These are phyloP conservation scores for Calonectria henricotiae DNA, from an alignment of 2,329 filamentous ascomycete genomes.

Conservation along the genomic window DNA sequence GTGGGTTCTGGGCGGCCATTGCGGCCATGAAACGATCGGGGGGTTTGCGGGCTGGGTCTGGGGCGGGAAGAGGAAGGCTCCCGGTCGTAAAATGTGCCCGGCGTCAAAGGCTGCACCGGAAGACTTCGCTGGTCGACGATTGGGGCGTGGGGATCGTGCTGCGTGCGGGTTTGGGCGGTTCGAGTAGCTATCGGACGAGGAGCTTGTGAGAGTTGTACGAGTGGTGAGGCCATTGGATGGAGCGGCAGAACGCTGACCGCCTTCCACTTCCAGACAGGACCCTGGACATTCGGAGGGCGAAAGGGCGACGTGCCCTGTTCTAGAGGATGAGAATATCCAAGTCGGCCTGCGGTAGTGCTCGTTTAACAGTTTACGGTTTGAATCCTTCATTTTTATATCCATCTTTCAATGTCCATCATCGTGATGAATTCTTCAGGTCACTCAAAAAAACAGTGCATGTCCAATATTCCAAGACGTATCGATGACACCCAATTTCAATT, in stretches of 20 bases:
- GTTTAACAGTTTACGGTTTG: neutral
- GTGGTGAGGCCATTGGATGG: constrained; percentile 46
- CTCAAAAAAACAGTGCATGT: neutral
- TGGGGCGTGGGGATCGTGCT: constrained; percentile 25
- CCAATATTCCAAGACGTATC: neutral
- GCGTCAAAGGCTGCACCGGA: neutral
- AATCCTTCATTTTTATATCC: neutral
- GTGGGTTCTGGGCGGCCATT: constrained; percentile 57
- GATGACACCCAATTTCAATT: neutral
- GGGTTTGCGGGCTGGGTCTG: constrained; percentile 28
- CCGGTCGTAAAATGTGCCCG: neutral
- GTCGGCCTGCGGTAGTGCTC: too few species aligned
- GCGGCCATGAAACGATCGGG: constrained; percentile 50
- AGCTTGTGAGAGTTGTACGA: constrained; percentile 47
- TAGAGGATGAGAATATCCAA: neutral
- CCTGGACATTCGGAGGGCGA: constrained; percentile 2
- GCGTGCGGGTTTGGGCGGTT: constrained; percentile 33
- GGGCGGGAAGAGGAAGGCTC: neutral
- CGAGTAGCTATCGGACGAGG: constrained; percentile 45
- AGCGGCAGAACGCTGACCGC: constrained; percentile 49
- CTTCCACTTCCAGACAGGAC: constrained; percentile 33
- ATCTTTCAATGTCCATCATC: neutral
- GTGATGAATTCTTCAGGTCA: neutral
- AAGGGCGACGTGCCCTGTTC: constrained; percentile 6
- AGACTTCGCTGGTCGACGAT: constrained; percentile 23